Percentiles rank a stretch among this genome's conserved stretches.
Conservation (phyloP, 495 filamentous ascomycete genomes). For the Lasiosphaeria hispida region DNA sequence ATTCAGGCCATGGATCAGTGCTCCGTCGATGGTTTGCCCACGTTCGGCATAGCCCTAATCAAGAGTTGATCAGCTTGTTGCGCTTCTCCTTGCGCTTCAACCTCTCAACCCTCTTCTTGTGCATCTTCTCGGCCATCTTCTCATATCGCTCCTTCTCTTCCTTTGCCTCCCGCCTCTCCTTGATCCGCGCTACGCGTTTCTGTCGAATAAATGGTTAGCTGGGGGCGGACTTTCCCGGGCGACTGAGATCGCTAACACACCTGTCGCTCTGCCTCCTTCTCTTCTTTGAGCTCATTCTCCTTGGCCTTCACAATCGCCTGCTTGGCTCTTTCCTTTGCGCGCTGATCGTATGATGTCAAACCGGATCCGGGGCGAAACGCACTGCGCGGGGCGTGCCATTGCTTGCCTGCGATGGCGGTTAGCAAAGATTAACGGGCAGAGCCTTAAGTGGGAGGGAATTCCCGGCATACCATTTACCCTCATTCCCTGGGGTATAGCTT, state of each 20-base stretch:
- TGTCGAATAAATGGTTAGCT: slow-evolving; percentile 33
- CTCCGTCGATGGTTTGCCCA: neutral
- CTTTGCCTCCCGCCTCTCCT: slow-evolving; percentile 78
- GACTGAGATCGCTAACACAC: slow-evolving; percentile 43
- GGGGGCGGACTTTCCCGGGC: neutral
- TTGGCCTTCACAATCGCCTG: slow-evolving; percentile 75
- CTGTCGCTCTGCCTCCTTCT: slow-evolving; percentile 85
- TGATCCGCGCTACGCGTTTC: slow-evolving; percentile 74
- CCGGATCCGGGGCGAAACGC: slow-evolving; percentile 84
- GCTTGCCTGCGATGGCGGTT: slow-evolving; percentile 63
- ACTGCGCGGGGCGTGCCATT: slow-evolving; percentile 81
- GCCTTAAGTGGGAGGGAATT: neutral
- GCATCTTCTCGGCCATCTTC: slow-evolving; percentile 97
- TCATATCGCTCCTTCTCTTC: slow-evolving; percentile 92
- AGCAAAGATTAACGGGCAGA: neutral
- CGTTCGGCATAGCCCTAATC: slow-evolving; percentile 29
- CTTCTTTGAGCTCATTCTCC: slow-evolving; percentile 92
- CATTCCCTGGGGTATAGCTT: slow-evolving; percentile 48
- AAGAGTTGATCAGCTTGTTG: slow-evolving; percentile 93
- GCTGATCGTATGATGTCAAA: slow-evolving; percentile 73
- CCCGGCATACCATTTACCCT: slow-evolving; percentile 60
- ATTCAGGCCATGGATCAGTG: neutral
- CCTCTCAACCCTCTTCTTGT: slow-evolving; percentile 87
- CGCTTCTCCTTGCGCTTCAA: slow-evolving; percentile 93
- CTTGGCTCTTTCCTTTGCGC: slow-evolving; percentile 61